Conservation (phyloP, 2,329 filamentous ascomycete genomes). For the Pezicula neosporulosa region DNA sequence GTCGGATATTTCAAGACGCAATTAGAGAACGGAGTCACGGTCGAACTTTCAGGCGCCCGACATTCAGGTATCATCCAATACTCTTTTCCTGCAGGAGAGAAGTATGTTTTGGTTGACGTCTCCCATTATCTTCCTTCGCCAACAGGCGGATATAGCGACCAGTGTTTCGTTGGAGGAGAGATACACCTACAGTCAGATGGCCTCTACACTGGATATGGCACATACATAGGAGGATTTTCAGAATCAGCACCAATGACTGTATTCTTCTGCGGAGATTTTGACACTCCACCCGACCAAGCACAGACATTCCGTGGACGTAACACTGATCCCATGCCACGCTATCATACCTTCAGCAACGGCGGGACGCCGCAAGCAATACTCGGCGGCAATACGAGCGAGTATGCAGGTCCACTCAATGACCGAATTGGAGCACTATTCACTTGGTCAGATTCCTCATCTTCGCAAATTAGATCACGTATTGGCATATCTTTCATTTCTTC, state of each 20-base stretch:
- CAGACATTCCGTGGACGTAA: conserved; percentile 42
- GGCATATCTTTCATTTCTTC: conserved; percentile 10
- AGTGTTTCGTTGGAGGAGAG: conserved; percentile 41
- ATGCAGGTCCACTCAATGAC: conserved; percentile 31
- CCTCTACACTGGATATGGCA: conserved; percentile 41
- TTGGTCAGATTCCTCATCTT: conserved; percentile 32
- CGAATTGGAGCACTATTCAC: conserved; percentile 48
- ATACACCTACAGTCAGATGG: conserved; percentile 36
- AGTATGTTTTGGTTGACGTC: conserved; percentile 42
- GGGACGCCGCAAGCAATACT: conserved; percentile 4
- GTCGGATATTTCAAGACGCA: conserved; percentile 52
- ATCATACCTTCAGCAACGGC: conserved; percentile 17
- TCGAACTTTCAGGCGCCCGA: conserved; percentile 44
- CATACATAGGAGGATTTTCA: conserved; percentile 39
- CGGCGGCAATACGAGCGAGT: conserved; percentile 1
- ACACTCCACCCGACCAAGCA: conserved; percentile 34
- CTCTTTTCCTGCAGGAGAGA: conserved; percentile 36
- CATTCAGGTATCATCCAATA: conserved; percentile 52
- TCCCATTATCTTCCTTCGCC: conserved; percentile 42
- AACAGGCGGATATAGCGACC: conserved; percentile 38
- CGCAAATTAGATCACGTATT: conserved; percentile 37
- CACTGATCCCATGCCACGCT: conserved; percentile 28
- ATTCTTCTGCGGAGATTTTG: conserved; percentile 60
- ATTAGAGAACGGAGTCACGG: conserved; percentile 43
- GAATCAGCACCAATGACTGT: conserved; percentile 38